Base-by-base conservation (phyloP, 805 yeast genomes). In the Candida tammaniensis region DNA sequence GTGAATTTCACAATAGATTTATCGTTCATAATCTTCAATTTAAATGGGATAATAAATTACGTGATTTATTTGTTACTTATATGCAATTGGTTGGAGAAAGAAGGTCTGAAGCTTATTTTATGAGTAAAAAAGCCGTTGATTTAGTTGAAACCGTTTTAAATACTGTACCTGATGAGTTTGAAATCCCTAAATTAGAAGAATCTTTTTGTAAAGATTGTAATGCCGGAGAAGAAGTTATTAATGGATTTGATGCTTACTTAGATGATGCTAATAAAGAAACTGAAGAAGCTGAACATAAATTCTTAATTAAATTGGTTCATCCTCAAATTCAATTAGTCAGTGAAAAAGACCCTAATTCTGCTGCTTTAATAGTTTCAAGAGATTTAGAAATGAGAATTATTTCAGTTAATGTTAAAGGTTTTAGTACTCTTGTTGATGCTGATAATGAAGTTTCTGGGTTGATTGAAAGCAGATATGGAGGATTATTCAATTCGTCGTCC, bases 321-420 rank as follows among this genome's bases (percentile, higher is more conserved):
- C 96, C 97, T 0, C 96, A 91, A 55, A 76, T 88, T 30, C 97
- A 89, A 52, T 48, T 77, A 16, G 60, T 66, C 8, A 68, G 77
- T 14, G 70, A 68, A 10, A 55, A 58, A 13, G 74, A 70, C 30
- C 66, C 64, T 1, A 58, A 70, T 10, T 61, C 75, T 1, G 74
- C 80, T 37, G 66, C 75, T 5, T 50, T 80, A 21, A 46, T 79
- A 3, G 64, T 80, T 3, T 72, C 84, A 0, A 71, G 73, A 42
- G 84, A 80, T 46, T 65, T 81, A 35, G 83, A 79, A 38, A 50
- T 74, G 39, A 72, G 81, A 33, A 64, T 75, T 6, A 57, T 79
- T 15, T 46, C 60, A 1, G 59, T 74, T 3, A 64, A 67, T 27
- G 65, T 67, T 24, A 64, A 63, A 12, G 70, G 70, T 11, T 64